Conservation (phyloP, 257 asterid species). For the Rehmannia glutinosa region DNA sequence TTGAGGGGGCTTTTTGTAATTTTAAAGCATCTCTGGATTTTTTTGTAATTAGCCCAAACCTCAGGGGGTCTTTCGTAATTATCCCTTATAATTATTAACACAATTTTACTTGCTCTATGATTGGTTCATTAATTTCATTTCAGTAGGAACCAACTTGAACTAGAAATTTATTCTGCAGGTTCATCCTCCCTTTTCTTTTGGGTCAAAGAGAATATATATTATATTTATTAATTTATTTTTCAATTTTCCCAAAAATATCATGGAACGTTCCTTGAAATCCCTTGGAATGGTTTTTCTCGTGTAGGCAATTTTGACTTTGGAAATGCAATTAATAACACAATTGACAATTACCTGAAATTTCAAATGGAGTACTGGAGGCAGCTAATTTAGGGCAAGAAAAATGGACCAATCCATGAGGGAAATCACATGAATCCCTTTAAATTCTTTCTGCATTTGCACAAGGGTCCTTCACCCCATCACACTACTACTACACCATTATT, state of each 20-base stretch:
- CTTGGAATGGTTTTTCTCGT: neutral
- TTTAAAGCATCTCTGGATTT: too few species aligned
- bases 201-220: too few species aligned
- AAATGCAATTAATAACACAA: neutral
- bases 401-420: slow-evolving; percentile 29
- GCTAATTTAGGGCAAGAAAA: neutral
- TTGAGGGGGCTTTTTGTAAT: too few species aligned
- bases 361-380: neutral
- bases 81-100: too few species aligned
- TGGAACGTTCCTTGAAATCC: neutral
- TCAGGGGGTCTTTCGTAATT: too few species aligned
- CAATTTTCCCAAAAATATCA: neutral
- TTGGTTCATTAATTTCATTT: too few species aligned
- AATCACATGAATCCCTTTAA: slow-evolving; percentile 30
- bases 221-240: too few species aligned
- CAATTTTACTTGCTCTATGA: too few species aligned
- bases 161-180: too few species aligned
- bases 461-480: neutral
- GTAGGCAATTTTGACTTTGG: neutral
- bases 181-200: too few species aligned
- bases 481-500: neutral
- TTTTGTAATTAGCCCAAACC: too few species aligned
- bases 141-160: too few species aligned
- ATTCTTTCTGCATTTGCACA: slow-evolving; percentile 13
- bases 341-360: neutral